Base-by-base conservation (phyloP, 164 flowering plant genomes). In the Aristolochia contorta region DNA sequence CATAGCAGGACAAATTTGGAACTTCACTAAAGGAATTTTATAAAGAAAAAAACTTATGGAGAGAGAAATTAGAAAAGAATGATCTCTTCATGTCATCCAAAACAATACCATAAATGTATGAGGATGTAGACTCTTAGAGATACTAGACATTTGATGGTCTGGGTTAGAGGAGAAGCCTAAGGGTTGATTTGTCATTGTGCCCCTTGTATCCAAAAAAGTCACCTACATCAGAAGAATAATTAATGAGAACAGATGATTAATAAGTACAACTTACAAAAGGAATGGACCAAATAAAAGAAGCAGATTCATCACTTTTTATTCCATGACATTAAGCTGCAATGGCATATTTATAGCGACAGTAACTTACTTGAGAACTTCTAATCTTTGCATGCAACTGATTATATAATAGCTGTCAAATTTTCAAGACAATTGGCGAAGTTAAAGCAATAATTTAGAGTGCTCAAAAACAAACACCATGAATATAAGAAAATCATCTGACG, bases 381-480 rank as follows among this genome's bases (percentile, higher is more conserved):
- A 85, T 78, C 83, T 84, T 84, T 92, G 76, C 75, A 63, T 86
- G 87, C 66, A 86, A 61, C 47, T 85, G 84, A 70, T 86, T 90
- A 73, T 84, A 80, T 43, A 89, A 75, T 54, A 50, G 75, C 97
- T 91, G 92, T 76, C 76, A 61, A 37, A 8, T 7, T 37, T 37
- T 37, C 1, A 37, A 37, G 43, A 37, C 43, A 37, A 37, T 37
- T 37, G 10, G 43, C 7, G 7, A 37, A 37, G 43, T 37, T 37
- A 37, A 10, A 37, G 9, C 12, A 37, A 10, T 37, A 37, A 37
- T 37, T 3, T 37, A 10, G 43, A 4, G 3, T 37, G 43, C 43
- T 37, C 10, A 4, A 37, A 10, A 37, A 37, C 43, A 37, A 37
- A 8, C 43, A 37, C 43, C 43, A 10, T 37, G 43, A 37, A 37